Evolutionary conservation across 768 basidiomycete species (phyloP), one percentile per base, ranked within the genome.

Genomic region (Calvatia gigantea): DNA sequence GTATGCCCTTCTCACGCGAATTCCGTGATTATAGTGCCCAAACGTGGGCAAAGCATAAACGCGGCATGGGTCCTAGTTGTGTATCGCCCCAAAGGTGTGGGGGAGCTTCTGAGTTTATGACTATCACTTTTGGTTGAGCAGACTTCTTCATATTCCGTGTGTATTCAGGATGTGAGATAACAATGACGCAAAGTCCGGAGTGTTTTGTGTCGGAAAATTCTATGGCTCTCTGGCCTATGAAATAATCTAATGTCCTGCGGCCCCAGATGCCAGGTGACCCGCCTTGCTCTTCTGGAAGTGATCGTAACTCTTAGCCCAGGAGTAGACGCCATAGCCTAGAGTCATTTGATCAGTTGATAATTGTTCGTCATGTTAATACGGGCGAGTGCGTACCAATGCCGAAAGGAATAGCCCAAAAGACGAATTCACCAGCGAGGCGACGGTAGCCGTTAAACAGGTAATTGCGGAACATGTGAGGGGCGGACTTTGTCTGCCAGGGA

Each of bases 381-480:
- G 32, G 48, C 17, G 41, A 27, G 9, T 28, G 9, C 90, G 65
- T 49, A 95, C 94, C 92, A 50, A 84, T 62, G 39, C 77, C 84
- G 62, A 94, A 80, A 15, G 94, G 94, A 58, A 92, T 68, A 50
- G 82, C 75, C 72, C 88, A 91, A 75, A 94, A 94, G 38, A 90
- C 74, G 29, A 83, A 75, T 67, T 94, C 88, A 54, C 77, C 76
- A 37, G 84, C 82, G 49, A 93, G 69, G 59, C 94, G 85, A 51
- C 79, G 80, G 78, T 86, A 89, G 33, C 92, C 94, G 72, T 93
- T 93, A 81, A 94, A 91, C 62, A 93, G 67, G 77, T 91, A 96
- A 61, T 72, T 82, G 53, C 79, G 77, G 66, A 94, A 67, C 64
- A 85, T 81, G 52, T 88, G 76, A 45, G 87, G 85, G 38, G 86